Evolutionary conservation across 495 filamentous ascomycete genomes (phyloP).

Genomic region (Penicillium riverlandense): DNA sequence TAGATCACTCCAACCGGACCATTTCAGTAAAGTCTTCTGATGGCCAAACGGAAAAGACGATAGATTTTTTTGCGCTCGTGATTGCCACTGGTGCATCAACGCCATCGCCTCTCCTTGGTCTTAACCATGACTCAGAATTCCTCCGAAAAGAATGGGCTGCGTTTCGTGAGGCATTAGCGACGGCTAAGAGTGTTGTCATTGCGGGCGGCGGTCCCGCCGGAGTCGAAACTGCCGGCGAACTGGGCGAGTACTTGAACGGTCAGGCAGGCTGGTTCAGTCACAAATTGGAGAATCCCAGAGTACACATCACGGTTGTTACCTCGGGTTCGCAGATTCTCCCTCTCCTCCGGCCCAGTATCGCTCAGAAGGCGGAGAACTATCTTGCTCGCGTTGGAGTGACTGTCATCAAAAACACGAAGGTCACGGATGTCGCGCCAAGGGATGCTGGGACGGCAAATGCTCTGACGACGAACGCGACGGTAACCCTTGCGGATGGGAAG

Average conservation of each 20-base stretch:
- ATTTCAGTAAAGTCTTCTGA: conserved; percentile 14
- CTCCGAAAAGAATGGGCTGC: conserved; percentile 17
- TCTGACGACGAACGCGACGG: conserved; percentile 10
- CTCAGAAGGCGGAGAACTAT: conserved; percentile 29
- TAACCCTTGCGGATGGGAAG: conserved; percentile 29
- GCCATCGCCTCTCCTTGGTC: conserved; percentile 19
- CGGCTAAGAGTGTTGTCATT: conserved; percentile 37
- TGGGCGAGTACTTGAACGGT: conserved; percentile 44
- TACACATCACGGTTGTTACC: conserved; percentile 37
- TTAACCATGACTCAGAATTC: conserved; percentile 9
- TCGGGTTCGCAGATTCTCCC: conserved; percentile 38
- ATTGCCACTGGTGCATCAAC: conserved; percentile 34
- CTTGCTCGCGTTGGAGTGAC: conserved; percentile 38
- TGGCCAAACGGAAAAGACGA: conserved; percentile 1
- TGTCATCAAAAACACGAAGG: conserved; percentile 29
- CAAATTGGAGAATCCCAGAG: conserved; percentile 23
- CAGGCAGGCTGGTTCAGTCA: conserved; percentile 18
- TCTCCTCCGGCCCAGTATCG: conserved; percentile 24
- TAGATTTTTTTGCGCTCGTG: conserved; percentile 37
- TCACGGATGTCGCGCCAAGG: conserved; percentile 11
- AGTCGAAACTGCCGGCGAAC: conserved; percentile 46
- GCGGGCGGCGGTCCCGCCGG: conserved; percentile 32
- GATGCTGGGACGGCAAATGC: conserved; percentile 18
- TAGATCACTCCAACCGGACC: conserved; percentile 23
- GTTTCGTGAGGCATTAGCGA: conserved; percentile 32